Evolutionary conservation across 768 basidiomycete species (phyloP).

Genomic region (Tephrocybe sp.): DNA sequence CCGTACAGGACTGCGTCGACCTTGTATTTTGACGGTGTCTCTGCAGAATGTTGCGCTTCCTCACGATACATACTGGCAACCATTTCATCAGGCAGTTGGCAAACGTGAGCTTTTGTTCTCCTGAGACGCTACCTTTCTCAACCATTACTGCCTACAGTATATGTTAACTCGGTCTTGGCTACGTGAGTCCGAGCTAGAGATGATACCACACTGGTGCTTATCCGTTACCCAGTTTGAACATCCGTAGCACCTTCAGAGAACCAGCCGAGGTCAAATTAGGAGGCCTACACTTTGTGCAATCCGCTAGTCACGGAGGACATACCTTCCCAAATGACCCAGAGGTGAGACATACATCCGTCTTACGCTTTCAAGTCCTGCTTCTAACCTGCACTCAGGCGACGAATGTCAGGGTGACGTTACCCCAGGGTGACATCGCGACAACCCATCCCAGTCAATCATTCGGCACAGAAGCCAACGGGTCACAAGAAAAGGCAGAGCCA

Average conservation of each 20-base stretch:
- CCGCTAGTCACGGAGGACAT: background rate
- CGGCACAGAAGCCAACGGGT: too few relatives aligned
- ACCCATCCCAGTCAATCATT: too few relatives aligned
- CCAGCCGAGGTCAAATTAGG: conserved; percentile 3
- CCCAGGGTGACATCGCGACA: background rate
- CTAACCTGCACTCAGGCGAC: too few relatives aligned
- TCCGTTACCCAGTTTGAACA: background rate
- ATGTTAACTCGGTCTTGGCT: conserved; percentile 9
- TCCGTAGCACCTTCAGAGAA: conserved; percentile 6
- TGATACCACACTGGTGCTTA: too few relatives aligned
- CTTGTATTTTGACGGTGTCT: background rate
- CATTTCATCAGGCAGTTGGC: conserved; percentile 11
- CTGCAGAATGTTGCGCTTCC: conserved; percentile 10
- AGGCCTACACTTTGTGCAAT: conserved; percentile 3
- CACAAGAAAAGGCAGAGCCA: too few relatives aligned
- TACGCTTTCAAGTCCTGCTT: background rate
- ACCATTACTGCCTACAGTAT: too few relatives aligned
- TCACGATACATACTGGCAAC: conserved; percentile 11
- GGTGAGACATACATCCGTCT: background rate
- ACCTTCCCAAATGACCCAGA: background rate
- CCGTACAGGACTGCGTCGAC: background rate
- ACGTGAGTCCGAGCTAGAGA: conserved; percentile 3
- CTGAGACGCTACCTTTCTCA: too few relatives aligned
- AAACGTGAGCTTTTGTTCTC: too few relatives aligned
- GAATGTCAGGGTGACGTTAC: background rate